Conservation (phyloP, 2,329 filamentous ascomycete genomes). For the Penicillium paneum region DNA sequence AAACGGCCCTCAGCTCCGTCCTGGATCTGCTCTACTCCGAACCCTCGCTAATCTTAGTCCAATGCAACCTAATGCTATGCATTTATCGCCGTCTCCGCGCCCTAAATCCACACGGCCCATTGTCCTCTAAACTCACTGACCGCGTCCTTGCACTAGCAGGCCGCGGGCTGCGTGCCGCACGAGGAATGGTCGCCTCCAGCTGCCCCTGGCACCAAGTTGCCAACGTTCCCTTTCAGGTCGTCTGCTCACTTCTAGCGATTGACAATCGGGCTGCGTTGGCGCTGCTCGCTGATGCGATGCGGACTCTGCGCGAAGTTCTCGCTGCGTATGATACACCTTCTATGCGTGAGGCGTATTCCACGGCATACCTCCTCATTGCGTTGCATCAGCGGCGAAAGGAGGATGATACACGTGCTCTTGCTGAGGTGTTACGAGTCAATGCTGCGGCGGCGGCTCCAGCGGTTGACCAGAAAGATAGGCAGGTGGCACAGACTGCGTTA, state of each 20-base stretch:
- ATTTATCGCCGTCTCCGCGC: slow-evolving; percentile 55
- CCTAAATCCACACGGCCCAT: slow-evolving; percentile 42
- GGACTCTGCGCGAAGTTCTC: slow-evolving; percentile 44
- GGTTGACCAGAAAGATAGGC: background rate
- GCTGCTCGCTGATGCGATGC: slow-evolving; percentile 52
- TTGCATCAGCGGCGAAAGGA: slow-evolving; percentile 53
- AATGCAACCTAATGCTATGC: slow-evolving; percentile 56
- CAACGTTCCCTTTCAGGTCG: slow-evolving; percentile 59
- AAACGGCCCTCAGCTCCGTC: slow-evolving; percentile 43
- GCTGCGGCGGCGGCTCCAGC: slow-evolving; percentile 28
- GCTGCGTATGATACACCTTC: slow-evolving; percentile 47
- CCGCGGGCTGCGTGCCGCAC: slow-evolving; percentile 49
- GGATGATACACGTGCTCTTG: slow-evolving; percentile 40
- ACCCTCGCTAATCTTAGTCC: slow-evolving; percentile 48
- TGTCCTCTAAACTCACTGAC: slow-evolving; percentile 45
- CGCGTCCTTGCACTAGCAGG: slow-evolving; percentile 47
- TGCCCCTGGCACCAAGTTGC: slow-evolving; percentile 59
- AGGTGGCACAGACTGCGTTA: background rate
- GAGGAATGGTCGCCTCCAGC: slow-evolving; percentile 44
- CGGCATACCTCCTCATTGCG: slow-evolving; percentile 53
- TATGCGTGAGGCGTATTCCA: slow-evolving; percentile 54
- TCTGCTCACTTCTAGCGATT: slow-evolving; percentile 56
- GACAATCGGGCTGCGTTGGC: slow-evolving; percentile 51
- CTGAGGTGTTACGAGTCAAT: slow-evolving; percentile 39
- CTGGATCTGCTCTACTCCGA: slow-evolving; percentile 42